These are phyloP conservation scores for Houttuynia cordata DNA, from an alignment of 164 flowering plant species.

Conservation along the genomic window DNA sequence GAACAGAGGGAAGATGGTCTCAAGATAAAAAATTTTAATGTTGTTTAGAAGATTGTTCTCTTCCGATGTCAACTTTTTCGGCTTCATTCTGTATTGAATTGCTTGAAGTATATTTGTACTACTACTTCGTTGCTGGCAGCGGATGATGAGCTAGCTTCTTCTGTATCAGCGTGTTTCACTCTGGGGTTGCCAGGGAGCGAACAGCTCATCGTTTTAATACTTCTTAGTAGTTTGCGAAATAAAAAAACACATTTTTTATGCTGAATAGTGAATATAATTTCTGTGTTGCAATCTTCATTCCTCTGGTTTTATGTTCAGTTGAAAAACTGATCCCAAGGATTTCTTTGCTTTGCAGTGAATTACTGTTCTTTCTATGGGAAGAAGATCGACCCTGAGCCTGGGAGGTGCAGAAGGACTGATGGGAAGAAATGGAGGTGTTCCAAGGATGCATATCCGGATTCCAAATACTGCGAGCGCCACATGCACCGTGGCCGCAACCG, in stretches of 20 bases:
- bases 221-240: not conserved
- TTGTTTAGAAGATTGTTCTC: too few relatives aligned
- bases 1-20: too few relatives aligned
- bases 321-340: not conserved
- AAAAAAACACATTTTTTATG: not conserved
- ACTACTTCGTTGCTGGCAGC: too few relatives aligned
- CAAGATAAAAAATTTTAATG: too few relatives aligned
- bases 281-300: not conserved
- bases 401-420: conserved; percentile 65
- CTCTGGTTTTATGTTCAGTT: not conserved
- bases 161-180: too few relatives aligned
- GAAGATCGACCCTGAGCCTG: conserved; percentile 65
- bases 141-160: too few relatives aligned
- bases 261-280: not conserved
- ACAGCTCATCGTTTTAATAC: not conserved
- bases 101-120: too few relatives aligned
- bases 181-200: not conserved
- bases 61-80: too few relatives aligned
- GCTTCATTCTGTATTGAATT: too few relatives aligned
- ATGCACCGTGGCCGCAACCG: conserved; percentile 77
- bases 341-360: conserved; percentile 32
- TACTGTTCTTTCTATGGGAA: conserved; percentile 64
- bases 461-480: conserved; percentile 76
- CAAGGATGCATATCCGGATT: conserved; percentile 64
- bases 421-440: conserved; percentile 84